Evolutionary conservation across 805 yeast species (phyloP).

Genomic region (Yarrowia porcina): DNA sequence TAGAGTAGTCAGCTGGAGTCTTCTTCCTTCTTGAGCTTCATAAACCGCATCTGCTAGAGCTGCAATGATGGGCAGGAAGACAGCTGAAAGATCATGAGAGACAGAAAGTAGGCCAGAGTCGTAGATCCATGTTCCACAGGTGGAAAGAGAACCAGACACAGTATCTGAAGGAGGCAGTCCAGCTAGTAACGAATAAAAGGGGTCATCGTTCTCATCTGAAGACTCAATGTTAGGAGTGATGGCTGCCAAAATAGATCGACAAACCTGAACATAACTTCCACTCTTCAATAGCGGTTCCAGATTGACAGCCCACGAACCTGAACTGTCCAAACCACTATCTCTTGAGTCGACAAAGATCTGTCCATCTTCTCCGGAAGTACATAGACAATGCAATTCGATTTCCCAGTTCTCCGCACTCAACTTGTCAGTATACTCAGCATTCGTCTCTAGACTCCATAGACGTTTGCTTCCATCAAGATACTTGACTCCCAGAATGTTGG

Average conservation of each 20-base stretch:
- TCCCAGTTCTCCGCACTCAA: constrained; percentile 21
- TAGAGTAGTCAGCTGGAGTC: not conserved
- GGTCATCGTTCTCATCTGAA: not conserved
- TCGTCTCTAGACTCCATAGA: constrained; percentile 16
- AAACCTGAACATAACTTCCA: not conserved
- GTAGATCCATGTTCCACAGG: constrained; percentile 18
- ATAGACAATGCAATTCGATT: constrained; percentile 18
- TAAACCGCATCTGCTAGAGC: not conserved
- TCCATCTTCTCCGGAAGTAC: not conserved
- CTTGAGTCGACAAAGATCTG: constrained; percentile 3
- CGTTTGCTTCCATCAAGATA: not conserved
- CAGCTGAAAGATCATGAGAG: not conserved
- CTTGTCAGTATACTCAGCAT: not conserved
- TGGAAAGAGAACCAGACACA: not conserved
- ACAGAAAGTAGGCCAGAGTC: not conserved
- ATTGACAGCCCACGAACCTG: constrained; percentile 2
- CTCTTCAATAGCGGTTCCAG: not conserved
- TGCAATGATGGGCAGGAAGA: not conserved
- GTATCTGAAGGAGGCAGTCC: not conserved
- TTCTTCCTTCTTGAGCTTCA: not conserved
- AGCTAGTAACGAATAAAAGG: not conserved
- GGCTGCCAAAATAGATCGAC: not conserved
- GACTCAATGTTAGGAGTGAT: not conserved
- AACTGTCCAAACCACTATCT: not conserved
- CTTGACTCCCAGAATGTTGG: constrained; percentile 16